Conservation (phyloP, 2,329 filamentous ascomycete species). For the Claviceps quebecensis region DNA sequence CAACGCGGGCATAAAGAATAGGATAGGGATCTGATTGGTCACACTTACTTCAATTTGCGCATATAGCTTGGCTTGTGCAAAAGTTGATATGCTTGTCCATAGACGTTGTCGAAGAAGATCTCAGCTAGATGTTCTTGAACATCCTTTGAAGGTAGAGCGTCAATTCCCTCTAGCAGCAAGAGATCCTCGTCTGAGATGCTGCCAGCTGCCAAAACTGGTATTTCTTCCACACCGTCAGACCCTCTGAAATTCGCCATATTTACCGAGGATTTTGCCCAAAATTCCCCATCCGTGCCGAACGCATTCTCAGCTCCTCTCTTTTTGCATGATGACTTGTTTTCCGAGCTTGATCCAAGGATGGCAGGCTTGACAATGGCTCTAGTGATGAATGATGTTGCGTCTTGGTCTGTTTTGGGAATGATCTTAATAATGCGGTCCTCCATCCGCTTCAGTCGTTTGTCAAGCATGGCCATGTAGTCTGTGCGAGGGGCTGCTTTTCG, state of each 20-base stretch:
- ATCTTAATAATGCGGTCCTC: constrained; percentile 95
- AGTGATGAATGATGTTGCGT: constrained; percentile 50
- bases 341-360: constrained; percentile 39
- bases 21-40: not conserved
- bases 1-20: not conserved
- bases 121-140: constrained; percentile 89
- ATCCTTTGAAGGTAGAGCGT: constrained; percentile 70
- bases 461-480: constrained; percentile 98
- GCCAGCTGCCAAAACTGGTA: constrained; percentile 37
- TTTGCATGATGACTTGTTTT: constrained; percentile 39
- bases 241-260: constrained; percentile 37
- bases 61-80: constrained; percentile 97
- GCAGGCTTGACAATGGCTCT: constrained; percentile 77
- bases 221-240: constrained; percentile 23
- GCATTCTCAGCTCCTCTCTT: constrained; percentile 81
- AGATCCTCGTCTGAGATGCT: constrained; percentile 62
- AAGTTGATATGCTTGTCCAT: constrained; percentile 87
- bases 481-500: constrained; percentile 87
- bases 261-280: constrained; percentile 55
- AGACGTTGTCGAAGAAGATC: constrained; percentile 89
- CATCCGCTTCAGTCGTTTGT: constrained; percentile 92
- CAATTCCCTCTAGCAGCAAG: constrained; percentile 66
- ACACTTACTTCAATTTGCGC: constrained; percentile 57
- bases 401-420: constrained; percentile 73
- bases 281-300: constrained; percentile 66